Conservation (phyloP, 1,284 basidiomycete species). For the Heterobasidion parviporum region DNA sequence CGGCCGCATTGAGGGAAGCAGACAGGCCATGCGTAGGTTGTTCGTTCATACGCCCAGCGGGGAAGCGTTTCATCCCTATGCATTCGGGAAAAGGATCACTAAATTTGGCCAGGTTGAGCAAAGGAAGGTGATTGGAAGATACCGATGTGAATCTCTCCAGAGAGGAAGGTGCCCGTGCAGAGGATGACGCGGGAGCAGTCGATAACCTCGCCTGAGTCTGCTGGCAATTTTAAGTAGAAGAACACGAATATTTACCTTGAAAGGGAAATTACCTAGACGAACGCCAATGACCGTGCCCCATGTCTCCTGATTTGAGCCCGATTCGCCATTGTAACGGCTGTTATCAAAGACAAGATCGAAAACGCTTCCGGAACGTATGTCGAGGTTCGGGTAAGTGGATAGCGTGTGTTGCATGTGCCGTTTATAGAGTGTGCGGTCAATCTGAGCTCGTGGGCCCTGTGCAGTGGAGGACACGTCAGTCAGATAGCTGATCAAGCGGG, state of each 20-base stretch:
- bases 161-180: slow-evolving; percentile 87
- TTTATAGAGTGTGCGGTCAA: slow-evolving; percentile 81
- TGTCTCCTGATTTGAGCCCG: slow-evolving; percentile 14
- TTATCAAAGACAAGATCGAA: slow-evolving; percentile 71
- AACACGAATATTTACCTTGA: neutral
- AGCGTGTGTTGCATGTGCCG: slow-evolving; percentile 69
- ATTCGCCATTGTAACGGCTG: slow-evolving; percentile 2
- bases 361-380: slow-evolving; percentile 67
- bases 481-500: neutral
- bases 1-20: slow-evolving; percentile 62
- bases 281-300: slow-evolving; percentile 62
- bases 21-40: slow-evolving; percentile 71
- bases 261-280: slow-evolving; percentile 45
- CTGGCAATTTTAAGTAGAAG: neutral
- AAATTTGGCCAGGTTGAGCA: neutral
- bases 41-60: slow-evolving; percentile 79
- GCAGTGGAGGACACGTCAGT: neutral
- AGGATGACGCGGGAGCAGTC: slow-evolving; percentile 76
- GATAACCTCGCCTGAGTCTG: slow-evolving; percentile 73
- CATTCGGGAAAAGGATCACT: neutral
- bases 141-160: slow-evolving; percentile 87
- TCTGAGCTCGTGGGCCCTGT: slow-evolving; percentile 84
- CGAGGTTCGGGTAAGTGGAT: slow-evolving; percentile 57
- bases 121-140: slow-evolving; percentile 4
- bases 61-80: slow-evolving; percentile 66